Conservation (phyloP, 495 filamentous ascomycete genomes). For the Neurospora intermedia region DNA sequence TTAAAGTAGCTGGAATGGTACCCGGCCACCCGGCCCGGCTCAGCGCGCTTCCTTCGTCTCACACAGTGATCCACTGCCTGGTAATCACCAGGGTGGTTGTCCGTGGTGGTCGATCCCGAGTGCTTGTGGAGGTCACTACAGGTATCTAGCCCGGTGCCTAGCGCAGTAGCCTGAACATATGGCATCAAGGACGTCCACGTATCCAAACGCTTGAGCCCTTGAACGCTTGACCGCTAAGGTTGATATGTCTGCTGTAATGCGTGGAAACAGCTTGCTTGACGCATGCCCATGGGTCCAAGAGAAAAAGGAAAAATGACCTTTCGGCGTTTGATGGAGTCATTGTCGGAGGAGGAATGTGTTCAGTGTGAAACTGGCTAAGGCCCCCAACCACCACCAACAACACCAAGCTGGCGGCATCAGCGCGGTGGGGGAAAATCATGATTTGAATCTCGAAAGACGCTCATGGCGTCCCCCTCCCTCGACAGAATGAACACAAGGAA, state of each 20-base stretch:
- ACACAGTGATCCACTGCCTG: background rate
- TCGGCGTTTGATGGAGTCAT: background rate
- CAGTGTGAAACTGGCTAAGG: background rate
- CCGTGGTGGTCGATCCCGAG: background rate
- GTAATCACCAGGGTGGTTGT: background rate
- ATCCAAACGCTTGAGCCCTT: background rate
- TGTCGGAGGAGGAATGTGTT: background rate
- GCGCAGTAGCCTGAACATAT: background rate
- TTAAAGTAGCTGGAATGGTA: background rate
- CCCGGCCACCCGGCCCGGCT: background rate
- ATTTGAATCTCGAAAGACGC: background rate
- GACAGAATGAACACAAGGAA: background rate
- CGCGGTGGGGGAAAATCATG: background rate
- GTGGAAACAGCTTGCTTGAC: background rate
- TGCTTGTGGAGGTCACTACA: background rate
- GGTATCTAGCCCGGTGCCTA: background rate
- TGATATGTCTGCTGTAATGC: background rate
- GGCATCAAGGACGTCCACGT: background rate
- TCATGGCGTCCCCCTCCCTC: too few relatives aligned
- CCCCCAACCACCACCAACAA: background rate
- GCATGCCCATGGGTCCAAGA: background rate
- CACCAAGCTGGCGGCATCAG: background rate
- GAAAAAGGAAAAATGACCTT: background rate
- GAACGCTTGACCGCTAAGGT: background rate
- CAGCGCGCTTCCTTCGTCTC: background rate